Conservation (phyloP, 2,329 filamentous ascomycete genomes). For the Penicillium sp. region DNA sequence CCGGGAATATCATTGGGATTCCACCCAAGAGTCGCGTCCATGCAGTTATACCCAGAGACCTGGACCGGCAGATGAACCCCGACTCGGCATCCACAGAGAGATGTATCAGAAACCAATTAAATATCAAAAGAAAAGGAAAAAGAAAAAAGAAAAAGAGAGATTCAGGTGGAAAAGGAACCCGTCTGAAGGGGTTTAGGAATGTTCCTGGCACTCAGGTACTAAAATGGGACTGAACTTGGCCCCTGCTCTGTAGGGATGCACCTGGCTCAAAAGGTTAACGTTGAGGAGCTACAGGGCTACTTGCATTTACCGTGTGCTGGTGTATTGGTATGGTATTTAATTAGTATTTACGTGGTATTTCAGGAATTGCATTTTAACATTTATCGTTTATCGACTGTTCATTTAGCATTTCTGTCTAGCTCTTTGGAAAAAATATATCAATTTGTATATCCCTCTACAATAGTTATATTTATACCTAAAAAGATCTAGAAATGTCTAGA, state of each 20-base stretch:
- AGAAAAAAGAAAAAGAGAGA: background rate
- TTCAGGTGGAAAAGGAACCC: conserved; percentile 2
- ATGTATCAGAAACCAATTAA: background rate
- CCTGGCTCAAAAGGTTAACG: conserved; percentile 24
- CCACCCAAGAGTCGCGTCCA: conserved; percentile 12
- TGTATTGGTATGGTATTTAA: background rate
- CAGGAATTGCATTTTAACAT: background rate
- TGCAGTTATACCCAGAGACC: conserved; percentile 1
- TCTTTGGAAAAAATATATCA: background rate
- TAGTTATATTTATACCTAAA: background rate
- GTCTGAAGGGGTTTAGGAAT: conserved; percentile 4
- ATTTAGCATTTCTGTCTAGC: no score
- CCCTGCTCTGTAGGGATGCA: conserved; percentile 18
- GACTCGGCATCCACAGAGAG: background rate
- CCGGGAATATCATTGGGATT: conserved; percentile 21
- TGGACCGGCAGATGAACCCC: background rate
- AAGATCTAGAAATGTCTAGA: background rate
- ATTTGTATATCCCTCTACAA: background rate
- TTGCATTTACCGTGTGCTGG: conserved; percentile 1
- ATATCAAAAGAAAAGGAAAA: background rate
- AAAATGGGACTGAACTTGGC: conserved; percentile 5
- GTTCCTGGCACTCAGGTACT: conserved; percentile 15
- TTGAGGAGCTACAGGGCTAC: conserved; percentile 12
- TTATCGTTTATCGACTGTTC: background rate
- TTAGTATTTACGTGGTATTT: background rate